phyloP scores from a whole-genome alignment of 2,329 filamentous ascomycete genomes.

The Curvularia sp. region DNA sequence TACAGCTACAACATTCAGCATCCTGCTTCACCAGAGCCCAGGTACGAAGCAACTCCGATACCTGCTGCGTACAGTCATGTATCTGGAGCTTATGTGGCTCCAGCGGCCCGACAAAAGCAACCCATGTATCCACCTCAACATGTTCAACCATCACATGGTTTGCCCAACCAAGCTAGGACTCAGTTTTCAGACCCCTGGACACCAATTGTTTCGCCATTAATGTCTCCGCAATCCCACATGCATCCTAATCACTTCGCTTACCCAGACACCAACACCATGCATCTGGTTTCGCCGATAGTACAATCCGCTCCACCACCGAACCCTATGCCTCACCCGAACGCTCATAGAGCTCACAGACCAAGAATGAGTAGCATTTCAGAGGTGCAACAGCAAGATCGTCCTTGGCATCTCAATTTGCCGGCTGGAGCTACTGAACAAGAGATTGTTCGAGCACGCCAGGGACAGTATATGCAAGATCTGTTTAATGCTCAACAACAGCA shows the following conservation, averaged over 20 bases:
- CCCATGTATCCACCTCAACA: slow-evolving; percentile 23
- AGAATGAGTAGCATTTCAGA: slow-evolving; percentile 50
- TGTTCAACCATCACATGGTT: slow-evolving; percentile 11
- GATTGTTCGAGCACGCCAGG: slow-evolving; percentile 46
- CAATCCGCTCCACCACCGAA: slow-evolving; percentile 29
- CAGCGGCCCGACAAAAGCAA: slow-evolving; percentile 25
- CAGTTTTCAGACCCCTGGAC: slow-evolving; percentile 42
- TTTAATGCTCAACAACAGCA: slow-evolving; percentile 43
- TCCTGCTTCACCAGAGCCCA: slow-evolving; percentile 35
- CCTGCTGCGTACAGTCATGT: slow-evolving; percentile 47
- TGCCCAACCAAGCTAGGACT: slow-evolving; percentile 22
- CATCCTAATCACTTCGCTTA: slow-evolving; percentile 32
- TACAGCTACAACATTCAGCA: slow-evolving; percentile 18
- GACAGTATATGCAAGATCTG: slow-evolving; percentile 46
- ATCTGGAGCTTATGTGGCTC: slow-evolving; percentile 40
- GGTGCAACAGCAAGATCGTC: slow-evolving; percentile 36
- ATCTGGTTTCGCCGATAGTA: slow-evolving; percentile 42
- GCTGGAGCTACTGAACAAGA: slow-evolving; percentile 47
- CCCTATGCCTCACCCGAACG: slow-evolving; percentile 18
- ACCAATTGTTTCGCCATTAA: slow-evolving; percentile 42
- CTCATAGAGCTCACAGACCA: slow-evolving; percentile 32
- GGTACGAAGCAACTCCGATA: slow-evolving; percentile 47
- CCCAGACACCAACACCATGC: slow-evolving; percentile 39
- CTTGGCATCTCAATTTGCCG: slow-evolving; percentile 47
- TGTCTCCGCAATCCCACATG: slow-evolving; percentile 41